phyloP scores from a whole-genome alignment of 163 green algal genomes.

The Chloromonas sp. region DNA sequence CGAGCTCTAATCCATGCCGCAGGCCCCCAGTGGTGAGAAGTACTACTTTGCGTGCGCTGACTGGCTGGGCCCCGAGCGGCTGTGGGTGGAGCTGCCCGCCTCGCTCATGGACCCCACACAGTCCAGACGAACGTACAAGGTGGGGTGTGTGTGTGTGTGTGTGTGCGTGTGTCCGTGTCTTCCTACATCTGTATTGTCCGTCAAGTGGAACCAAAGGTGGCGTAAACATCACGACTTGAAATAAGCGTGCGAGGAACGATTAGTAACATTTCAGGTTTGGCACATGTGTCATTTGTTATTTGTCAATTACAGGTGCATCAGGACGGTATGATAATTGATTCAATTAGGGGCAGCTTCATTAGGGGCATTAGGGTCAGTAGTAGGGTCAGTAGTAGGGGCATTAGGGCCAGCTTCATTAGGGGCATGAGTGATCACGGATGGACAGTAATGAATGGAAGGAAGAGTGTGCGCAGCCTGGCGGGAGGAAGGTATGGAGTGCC shows the following conservation, averaged over 20 bases:
- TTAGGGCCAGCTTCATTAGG: too few relatives aligned
- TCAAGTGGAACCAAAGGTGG: constrained; percentile 13
- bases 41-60: constrained; percentile 38
- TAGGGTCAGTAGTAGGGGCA: not conserved
- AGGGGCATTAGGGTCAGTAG: not conserved
- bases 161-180: constrained; percentile 32
- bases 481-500: not conserved
- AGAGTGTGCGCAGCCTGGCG: not conserved
- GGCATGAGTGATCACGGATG: too few relatives aligned
- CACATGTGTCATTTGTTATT: not conserved
- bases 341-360: not conserved
- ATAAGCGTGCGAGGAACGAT: constrained; percentile 29
- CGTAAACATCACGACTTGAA: constrained; percentile 26
- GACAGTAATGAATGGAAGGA: too few relatives aligned
- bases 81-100: constrained; percentile 31
- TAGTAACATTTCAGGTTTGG: constrained; percentile 24
- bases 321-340: not conserved
- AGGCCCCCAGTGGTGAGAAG: constrained; percentile 22
- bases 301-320: too few relatives aligned
- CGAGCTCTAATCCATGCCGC: not conserved
- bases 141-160: constrained; percentile 4
- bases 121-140: constrained; percentile 34
- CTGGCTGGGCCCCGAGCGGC: constrained; percentile 35
- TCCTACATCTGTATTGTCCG: constrained; percentile 33
- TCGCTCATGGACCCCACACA: constrained; percentile 24